Base-by-base conservation (phyloP, 495 filamentous ascomycete species). In the Penicillium pulvis region DNA sequence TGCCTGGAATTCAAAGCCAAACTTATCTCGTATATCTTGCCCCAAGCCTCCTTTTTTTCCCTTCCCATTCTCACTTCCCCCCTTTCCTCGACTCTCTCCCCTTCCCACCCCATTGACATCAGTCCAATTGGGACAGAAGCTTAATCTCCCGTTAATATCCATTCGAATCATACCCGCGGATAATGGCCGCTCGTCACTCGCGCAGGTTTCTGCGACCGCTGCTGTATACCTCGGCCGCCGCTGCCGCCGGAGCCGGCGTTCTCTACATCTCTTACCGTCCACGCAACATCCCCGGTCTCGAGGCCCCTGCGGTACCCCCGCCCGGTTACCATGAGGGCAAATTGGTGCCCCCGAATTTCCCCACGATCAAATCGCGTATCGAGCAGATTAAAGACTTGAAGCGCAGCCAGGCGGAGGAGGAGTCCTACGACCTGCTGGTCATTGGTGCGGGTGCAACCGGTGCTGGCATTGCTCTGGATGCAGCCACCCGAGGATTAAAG, bases 371-470 rank as follows among this genome's bases (percentile, higher is more conserved):
- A 71, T 81, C 80, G 23, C 82, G 92, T 42, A 63, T 75, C 26
- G 77, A 85, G 55, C 84, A 86, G 57, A 82, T 86, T 30, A 63
- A 74, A 55, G 80, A 82, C 41, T 62, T 84, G 31, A 79, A 75
- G 59, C 73, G 74, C 58, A 75, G 71, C 50, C 53, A 69, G 36
- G 61, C 61, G 12, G 60, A 68, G 12, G 60, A 68, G 3, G 70
- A 75, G 19, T 78, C 77, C 35, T 98, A 98, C 73, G 94, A 98
- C 72, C 76, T 98, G 53, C 73, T 98, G 47, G 80, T 98, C 35
- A 95, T 98, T 70, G 94, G 94, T 50, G 93, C 85, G 55, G 94
- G 94, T 55, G 94, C 94, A 30, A 98, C 94, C 5, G 94, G 94
- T 7, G 83, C 90, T 33, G 94, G 94, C 42, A 91, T 98, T 65